Conservation (phyloP, 371 early-diverging fungal species). For the Mucor racemosus region DNA sequence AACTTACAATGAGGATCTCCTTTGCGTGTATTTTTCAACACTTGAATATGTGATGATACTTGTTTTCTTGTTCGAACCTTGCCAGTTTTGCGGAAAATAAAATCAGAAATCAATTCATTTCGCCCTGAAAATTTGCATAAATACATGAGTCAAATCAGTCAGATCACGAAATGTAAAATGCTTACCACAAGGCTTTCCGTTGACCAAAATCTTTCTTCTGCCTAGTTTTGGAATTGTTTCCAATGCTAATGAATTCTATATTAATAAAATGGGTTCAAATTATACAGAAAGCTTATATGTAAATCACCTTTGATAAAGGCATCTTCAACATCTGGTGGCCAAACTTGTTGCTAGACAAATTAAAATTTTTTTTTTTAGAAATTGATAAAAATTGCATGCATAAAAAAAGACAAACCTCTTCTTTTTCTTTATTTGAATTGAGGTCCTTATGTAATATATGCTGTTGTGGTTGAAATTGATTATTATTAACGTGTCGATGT, state of each 20-base stretch:
- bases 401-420: conserved; percentile 33
- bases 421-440: conserved; percentile 32
- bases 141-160: background rate
- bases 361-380: background rate
- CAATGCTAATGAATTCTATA: conserved; percentile 39
- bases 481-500: conserved; percentile 14
- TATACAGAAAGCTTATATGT: too few relatives aligned
- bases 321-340: conserved; percentile 74
- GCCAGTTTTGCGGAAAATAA: conserved; percentile 67
- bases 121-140: conserved; percentile 46
- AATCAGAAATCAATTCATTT: conserved; percentile 80
- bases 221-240: conserved; percentile 64
- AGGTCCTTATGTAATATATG: conserved; percentile 12
- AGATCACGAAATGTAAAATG: background rate
- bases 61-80: conserved; percentile 75
- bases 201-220: conserved; percentile 62
- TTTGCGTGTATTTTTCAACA: conserved; percentile 74
- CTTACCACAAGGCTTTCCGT: conserved; percentile 70
- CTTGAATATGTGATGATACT: conserved; percentile 82
- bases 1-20: conserved; percentile 61
- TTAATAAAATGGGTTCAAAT: background rate
- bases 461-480: conserved; percentile 14
- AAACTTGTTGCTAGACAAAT: conserved; percentile 57
- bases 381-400: background rate
- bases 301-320: conserved; percentile 70